Percentiles rank a stretch among this genome's conserved stretches.
Evolutionary conservation across 2,329 filamentous ascomycete genomes (phyloP).

Genomic region (Scedosporium boydii): DNA sequence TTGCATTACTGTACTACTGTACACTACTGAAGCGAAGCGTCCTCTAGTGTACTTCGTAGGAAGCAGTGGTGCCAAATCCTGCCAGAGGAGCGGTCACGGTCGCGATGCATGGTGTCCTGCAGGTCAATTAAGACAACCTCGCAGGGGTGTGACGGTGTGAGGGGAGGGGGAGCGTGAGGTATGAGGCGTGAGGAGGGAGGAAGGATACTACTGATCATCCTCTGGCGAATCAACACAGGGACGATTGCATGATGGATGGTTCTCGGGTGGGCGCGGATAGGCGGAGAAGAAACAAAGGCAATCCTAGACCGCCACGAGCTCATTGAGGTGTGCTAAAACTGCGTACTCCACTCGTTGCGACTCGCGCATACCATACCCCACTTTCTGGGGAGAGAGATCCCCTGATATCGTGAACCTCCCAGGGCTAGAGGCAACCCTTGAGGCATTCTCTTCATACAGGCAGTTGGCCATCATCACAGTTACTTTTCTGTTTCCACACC

Average conservation of each 20-base stretch:
- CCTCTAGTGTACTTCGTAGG: too few relatives aligned
- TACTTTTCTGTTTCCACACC: too few relatives aligned
- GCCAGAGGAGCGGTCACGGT: constrained; percentile 1
- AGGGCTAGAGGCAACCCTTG: background rate
- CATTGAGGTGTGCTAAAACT: too few relatives aligned
- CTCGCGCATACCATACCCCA: background rate
- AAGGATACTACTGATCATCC: background rate
- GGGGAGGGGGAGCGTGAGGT: too few relatives aligned
- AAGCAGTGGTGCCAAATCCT: background rate
- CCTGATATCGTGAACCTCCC: background rate
- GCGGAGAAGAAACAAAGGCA: background rate
- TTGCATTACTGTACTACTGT: too few relatives aligned
- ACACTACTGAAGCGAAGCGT: too few relatives aligned
- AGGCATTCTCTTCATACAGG: background rate
- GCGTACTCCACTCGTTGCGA: too few relatives aligned
- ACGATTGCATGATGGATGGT: background rate
- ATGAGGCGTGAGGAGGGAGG: background rate
- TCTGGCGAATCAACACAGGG: background rate
- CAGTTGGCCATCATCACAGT: background rate
- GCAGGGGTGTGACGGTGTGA: too few relatives aligned
- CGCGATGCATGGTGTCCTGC: background rate
- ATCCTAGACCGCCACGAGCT: background rate
- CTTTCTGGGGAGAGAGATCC: background rate
- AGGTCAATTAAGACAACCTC: background rate
- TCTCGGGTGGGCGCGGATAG: background rate